Evolutionary conservation across 2,329 filamentous ascomycete genomes (phyloP).

Genomic region (Ceratocystiopsis sp.): DNA sequence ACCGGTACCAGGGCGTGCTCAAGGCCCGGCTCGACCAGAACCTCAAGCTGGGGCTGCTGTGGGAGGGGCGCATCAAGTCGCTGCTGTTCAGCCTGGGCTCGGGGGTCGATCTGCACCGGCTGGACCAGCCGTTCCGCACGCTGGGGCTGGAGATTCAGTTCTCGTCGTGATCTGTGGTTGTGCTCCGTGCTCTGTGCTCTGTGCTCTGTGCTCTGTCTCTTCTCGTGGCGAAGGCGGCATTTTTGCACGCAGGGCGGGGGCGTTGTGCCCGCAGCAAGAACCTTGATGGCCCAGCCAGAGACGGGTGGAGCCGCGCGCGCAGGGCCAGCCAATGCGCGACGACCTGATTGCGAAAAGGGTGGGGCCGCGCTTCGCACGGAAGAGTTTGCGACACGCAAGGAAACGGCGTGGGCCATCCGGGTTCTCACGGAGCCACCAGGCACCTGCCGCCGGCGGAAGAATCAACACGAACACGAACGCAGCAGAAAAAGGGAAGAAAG

Average conservation of each 20-base stretch:
- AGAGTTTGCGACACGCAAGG: too few relatives aligned
- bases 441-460: too few relatives aligned
- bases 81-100: slow-evolving; percentile 82
- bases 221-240: too few relatives aligned
- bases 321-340: too few relatives aligned
- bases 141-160: slow-evolving; percentile 70
- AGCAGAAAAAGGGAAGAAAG: not conserved
- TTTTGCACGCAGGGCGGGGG: too few relatives aligned
- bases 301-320: too few relatives aligned
- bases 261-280: too few relatives aligned
- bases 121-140: slow-evolving; percentile 60
- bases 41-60: slow-evolving; percentile 68
- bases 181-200: too few relatives aligned
- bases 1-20: slow-evolving; percentile 68
- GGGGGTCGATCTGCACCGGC: slow-evolving; percentile 60
- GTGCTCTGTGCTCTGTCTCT: too few relatives aligned
- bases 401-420: not conserved
- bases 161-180: slow-evolving; percentile 41
- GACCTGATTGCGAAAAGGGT: too few relatives aligned
- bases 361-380: too few relatives aligned
- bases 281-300: too few relatives aligned
- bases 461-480: not conserved
- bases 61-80: slow-evolving; percentile 88
- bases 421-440: not conserved
- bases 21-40: slow-evolving; percentile 85